These are phyloP conservation scores for Penicillium odoratum DNA, from an alignment of 495 filamentous ascomycete genomes.

Conservation along the genomic window DNA sequence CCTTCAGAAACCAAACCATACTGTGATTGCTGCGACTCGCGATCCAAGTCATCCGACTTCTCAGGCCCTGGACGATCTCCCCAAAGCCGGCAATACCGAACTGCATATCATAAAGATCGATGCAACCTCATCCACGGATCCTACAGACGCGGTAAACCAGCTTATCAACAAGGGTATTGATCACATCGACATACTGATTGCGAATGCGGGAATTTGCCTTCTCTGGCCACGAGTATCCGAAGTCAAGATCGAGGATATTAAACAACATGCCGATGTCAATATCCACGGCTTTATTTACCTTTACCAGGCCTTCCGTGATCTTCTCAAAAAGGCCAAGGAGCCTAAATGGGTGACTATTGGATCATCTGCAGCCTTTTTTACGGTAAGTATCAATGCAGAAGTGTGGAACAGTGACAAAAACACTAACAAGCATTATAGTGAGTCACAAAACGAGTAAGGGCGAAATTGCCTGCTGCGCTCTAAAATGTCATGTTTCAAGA, in stretches of 20 bases:
- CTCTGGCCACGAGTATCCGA: conserved; percentile 21
- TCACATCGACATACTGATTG: conserved; percentile 48
- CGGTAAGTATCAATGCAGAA: conserved; percentile 10
- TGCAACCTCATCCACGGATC: conserved; percentile 23
- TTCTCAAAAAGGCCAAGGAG: conserved; percentile 25
- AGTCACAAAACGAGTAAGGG: background rate
- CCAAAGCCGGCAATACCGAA: conserved; percentile 30
- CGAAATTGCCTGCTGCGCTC: background rate
- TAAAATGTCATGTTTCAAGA: no score
- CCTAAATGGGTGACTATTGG: conserved; percentile 9
- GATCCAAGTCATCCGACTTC: conserved; percentile 24
- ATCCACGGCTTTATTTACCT: conserved; percentile 34
- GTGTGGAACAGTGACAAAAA: conserved; percentile 6
- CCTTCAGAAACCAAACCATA: conserved; percentile 29
- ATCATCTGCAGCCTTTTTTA: background rate
- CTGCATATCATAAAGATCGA: conserved; percentile 47
- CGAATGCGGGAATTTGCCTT: conserved; percentile 48
- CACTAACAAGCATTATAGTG: background rate
- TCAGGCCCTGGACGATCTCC: conserved; percentile 15
- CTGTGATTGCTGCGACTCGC: conserved; percentile 49
- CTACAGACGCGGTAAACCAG: conserved; percentile 27
- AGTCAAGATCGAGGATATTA: conserved; percentile 29
- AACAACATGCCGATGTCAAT: conserved; percentile 41
- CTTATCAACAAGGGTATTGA: conserved; percentile 28
- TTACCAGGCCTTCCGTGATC: conserved; percentile 37